Base-by-base conservation (phyloP, 768 basidiomycete species). In the Calocera cornea region DNA sequence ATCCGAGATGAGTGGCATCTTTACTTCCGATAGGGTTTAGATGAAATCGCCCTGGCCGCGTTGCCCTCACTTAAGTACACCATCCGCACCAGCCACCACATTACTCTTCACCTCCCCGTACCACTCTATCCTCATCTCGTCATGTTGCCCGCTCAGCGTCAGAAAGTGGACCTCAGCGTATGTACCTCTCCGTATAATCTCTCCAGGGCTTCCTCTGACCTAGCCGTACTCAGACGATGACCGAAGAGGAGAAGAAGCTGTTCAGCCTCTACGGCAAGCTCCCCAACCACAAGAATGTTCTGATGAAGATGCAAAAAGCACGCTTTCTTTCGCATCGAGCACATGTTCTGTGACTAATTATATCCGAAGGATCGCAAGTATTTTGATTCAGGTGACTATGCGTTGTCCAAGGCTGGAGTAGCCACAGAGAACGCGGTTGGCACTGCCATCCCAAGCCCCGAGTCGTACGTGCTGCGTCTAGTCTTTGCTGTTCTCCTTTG, bases 321-420 rank as follows among this genome's bases (percentile, higher is more conserved):
- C 64, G 82, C 74, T 60, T 34, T 24, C 31, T 2, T 34, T 38
- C 1, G 31, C 22, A 34, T 29, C 14, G 36, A 16, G 29, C 41
- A 27, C 16, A 0, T 14, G 41, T 27, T 47, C 24, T 7, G 14
- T 24, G 40, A 12, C 49, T 64, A 31, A 29, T 34, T 41, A 27
- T 44, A 2, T 22, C 2, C 27, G 14, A 67, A 97, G 95, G 95
- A 99, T 75, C 90, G 97, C 74, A 98, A 98, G 79, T 99, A 93
- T 80, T 99, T 99, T 77, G 97, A 98, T 79, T 98, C 95, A 67
- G 97, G 97, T 68, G 97, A 99, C 77, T 98, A 98, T 74, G 95
- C 95, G 34, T 82, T 99, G 71, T 93, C 92, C 64, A 97, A 98
- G 77, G 97, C 97, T 1, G 81, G 97, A 31, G 87, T 89, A 60